A percentile compares a stretch with the other conserved stretches of the same genome.
Conservation (phyloP, 2,329 filamentous ascomycete species). For the Drechslerella dactyloides region DNA sequence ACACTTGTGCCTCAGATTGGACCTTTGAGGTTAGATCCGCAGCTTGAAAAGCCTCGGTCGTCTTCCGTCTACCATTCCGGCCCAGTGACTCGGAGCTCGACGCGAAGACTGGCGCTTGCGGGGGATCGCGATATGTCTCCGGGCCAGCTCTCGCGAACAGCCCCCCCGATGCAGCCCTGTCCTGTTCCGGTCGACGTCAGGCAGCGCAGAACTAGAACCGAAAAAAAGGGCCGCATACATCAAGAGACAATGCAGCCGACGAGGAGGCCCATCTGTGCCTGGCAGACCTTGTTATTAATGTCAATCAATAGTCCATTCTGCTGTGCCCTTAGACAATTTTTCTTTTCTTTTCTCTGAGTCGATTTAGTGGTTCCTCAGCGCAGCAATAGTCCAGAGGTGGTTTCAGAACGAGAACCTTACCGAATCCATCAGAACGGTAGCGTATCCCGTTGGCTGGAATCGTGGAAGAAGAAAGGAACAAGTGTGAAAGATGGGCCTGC, state of each 20-base stretch:
- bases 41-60: conserved; percentile 9
- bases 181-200: conserved; percentile 35
- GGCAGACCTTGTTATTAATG: conserved; percentile 39
- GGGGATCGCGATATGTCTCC: conserved; percentile 32
- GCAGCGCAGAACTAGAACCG: background rate
- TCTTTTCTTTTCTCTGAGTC: conserved; percentile 17
- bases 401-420: conserved; percentile 44
- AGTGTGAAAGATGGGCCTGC: conserved; percentile 48
- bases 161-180: conserved; percentile 25
- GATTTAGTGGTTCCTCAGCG: conserved; percentile 30
- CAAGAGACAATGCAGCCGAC: conserved; percentile 33
- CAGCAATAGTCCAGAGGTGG: conserved; percentile 22
- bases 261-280: conserved; percentile 30
- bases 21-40: conserved; percentile 39
- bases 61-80: conserved; percentile 27
- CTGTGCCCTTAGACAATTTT: conserved; percentile 27
- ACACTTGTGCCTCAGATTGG: conserved; percentile 49
- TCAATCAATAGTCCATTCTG: conserved; percentile 40
- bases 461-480: conserved; percentile 48
- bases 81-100: conserved; percentile 12
- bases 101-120: conserved; percentile 42
- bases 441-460: conserved; percentile 51
- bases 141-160: conserved; percentile 13
- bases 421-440: conserved; percentile 51
- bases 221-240: conserved; percentile 29